Percentiles rank a stretch among this genome's conserved stretches.
phyloP scores from a whole-genome alignment of 768 basidiomycete genomes.

The Sporobolomyces pararoseus region DNA sequence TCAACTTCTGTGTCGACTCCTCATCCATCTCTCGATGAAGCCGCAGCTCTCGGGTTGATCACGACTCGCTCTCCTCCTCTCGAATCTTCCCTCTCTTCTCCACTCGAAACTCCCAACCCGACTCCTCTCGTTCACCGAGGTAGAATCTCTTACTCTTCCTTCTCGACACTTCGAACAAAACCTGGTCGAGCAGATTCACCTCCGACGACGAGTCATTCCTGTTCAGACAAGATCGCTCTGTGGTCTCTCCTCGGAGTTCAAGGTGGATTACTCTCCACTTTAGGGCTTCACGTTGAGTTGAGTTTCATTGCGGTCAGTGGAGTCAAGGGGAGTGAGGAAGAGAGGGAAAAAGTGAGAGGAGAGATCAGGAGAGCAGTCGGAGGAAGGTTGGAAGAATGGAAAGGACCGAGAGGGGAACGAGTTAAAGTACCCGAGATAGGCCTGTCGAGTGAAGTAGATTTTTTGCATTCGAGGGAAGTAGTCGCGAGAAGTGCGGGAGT shows the following conservation, averaged over 20 bases:
- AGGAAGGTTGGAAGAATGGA: constrained; percentile 59
- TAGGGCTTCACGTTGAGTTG: constrained; percentile 59
- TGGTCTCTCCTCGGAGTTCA: constrained; percentile 84
- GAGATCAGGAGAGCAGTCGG: constrained; percentile 62
- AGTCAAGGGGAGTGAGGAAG: constrained; percentile 54
- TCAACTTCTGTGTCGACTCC: not conserved
- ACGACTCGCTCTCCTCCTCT: not conserved
- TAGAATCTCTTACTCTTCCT: constrained; percentile 68
- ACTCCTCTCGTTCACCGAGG: constrained; percentile 56
- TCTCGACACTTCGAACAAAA: constrained; percentile 82
- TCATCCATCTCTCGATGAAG: not conserved
- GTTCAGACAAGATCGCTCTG: constrained; percentile 86
- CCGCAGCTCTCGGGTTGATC: constrained; percentile 19
- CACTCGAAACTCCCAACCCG: not conserved
- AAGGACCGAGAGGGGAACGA: constrained; percentile 35
- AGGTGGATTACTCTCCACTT: constrained; percentile 64
- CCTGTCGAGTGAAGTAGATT: not conserved
- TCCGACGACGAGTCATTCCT: constrained; percentile 79
- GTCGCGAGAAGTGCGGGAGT: not conserved
- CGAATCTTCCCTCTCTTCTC: not conserved
- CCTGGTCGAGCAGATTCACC: constrained; percentile 84
- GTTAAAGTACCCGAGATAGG: not conserved
- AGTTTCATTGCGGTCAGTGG: constrained; percentile 66
- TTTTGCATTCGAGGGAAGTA: constrained; percentile 7
- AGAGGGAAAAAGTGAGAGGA: constrained; percentile 27